phyloP scores from a whole-genome alignment of 495 filamentous ascomycete species.

The Aspergillus panamensis region DNA sequence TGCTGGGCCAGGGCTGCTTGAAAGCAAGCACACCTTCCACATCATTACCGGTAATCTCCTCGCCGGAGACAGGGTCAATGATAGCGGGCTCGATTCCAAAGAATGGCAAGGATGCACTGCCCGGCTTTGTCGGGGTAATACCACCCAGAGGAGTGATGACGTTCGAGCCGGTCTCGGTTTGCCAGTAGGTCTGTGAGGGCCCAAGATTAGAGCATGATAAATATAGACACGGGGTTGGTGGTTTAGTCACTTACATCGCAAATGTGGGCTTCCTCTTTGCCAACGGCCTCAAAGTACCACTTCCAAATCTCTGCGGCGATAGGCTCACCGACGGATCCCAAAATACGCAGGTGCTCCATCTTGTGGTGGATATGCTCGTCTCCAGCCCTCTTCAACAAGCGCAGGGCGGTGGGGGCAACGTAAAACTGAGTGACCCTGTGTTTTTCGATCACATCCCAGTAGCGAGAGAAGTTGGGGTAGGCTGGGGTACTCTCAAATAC shows the following conservation, averaged over 20 bases:
- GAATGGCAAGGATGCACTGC: slow-evolving; percentile 64
- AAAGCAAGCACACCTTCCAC: slow-evolving; percentile 97
- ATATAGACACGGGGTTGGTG: slow-evolving; percentile 4
- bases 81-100: slow-evolving; percentile 98
- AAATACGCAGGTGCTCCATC: slow-evolving; percentile 84
- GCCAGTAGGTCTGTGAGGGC: slow-evolving; percentile 86
- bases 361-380: slow-evolving; percentile 83
- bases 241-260: slow-evolving; percentile 70
- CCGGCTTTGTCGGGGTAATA: slow-evolving; percentile 55
- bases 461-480: slow-evolving; percentile 95
- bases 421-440: slow-evolving; percentile 98
- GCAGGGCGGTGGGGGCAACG: slow-evolving; percentile 90
- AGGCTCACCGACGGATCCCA: slow-evolving; percentile 97
- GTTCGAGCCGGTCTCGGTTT: slow-evolving; percentile 97
- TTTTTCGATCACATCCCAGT: slow-evolving; percentile 97
- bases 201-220: background rate
- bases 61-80: slow-evolving; percentile 92
- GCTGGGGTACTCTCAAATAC: slow-evolving; percentile 99
- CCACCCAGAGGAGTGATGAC: slow-evolving; percentile 62
- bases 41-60: slow-evolving; percentile 93
- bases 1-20: slow-evolving; percentile 98
- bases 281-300: slow-evolving; percentile 97
- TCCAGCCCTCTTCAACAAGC: slow-evolving; percentile 90
- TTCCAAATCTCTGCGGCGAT: slow-evolving; percentile 99
- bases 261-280: slow-evolving; percentile 89